A percentile compares a stretch with the other conserved stretches of the same genome.
These are phyloP conservation scores for Cyberlindnera saturnus DNA, from an alignment of 805 yeast genomes.

Conservation along the genomic window DNA sequence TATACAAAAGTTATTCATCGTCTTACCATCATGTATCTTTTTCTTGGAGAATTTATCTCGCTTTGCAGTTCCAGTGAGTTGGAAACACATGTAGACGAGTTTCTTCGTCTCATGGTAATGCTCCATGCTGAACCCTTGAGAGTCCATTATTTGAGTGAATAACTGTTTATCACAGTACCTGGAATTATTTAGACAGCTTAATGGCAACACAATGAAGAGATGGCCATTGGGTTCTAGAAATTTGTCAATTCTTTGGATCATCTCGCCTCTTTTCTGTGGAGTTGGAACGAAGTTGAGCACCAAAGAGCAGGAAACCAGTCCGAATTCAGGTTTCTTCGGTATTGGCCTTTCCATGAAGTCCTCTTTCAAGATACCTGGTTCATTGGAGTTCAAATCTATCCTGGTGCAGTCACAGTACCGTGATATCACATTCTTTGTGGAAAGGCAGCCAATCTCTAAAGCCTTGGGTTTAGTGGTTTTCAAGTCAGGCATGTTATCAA, in stretches of 20 bases:
- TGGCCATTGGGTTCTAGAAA: constrained; percentile 39
- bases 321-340: constrained; percentile 44
- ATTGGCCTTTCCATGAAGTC: constrained; percentile 77
- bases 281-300: constrained; percentile 87
- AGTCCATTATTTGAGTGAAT: constrained; percentile 40
- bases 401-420: constrained; percentile 32
- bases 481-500: constrained; percentile 59
- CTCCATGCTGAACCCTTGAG: constrained; percentile 52
- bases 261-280: constrained; percentile 63
- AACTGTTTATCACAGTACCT: constrained; percentile 56
- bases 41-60: constrained; percentile 29
- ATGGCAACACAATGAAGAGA: constrained; percentile 72
- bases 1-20: constrained; percentile 68
- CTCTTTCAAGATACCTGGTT: constrained; percentile 63
- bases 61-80: constrained; percentile 34
- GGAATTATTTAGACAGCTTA: constrained; percentile 81
- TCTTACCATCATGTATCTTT: constrained; percentile 49
- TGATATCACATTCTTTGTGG: constrained; percentile 62
- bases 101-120: constrained; percentile 58
- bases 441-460: constrained; percentile 80
- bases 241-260: constrained; percentile 55
- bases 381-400: constrained; percentile 79
- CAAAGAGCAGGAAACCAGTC: constrained; percentile 73
- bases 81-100: constrained; percentile 65
- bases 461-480: constrained; percentile 30